These are phyloP conservation scores for Tolypocladium inflatum DNA, from an alignment of 2,329 filamentous ascomycete species.

Conservation along the genomic window DNA sequence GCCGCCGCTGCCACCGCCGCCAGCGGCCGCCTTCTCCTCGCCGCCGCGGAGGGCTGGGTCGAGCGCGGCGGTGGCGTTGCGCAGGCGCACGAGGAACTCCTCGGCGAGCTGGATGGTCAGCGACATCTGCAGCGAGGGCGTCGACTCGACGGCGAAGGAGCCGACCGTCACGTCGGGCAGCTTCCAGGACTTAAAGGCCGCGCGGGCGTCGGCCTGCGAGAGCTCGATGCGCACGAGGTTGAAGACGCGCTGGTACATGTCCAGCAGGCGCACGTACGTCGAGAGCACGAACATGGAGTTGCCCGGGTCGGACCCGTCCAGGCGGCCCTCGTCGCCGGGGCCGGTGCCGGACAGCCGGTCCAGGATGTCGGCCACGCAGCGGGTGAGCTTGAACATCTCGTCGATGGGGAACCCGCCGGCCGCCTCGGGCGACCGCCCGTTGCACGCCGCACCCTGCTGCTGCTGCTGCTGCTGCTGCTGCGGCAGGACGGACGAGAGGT, in stretches of 20 bases:
- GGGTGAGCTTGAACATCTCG: conserved; percentile 30
- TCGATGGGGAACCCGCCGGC: conserved; percentile 27
- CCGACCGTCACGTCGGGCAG: conserved; percentile 31
- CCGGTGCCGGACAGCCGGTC: conserved; percentile 12
- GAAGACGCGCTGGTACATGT: conserved; percentile 31
- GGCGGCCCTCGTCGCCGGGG: conserved; percentile 4
- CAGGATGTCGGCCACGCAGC: conserved; percentile 24
- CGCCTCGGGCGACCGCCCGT: conserved; percentile 13
- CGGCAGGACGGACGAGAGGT: conserved; percentile 24
- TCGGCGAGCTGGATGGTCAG: conserved; percentile 32
- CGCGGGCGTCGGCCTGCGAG: conserved; percentile 13
- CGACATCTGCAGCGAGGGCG: conserved; percentile 30
- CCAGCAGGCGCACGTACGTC: conserved; percentile 27
- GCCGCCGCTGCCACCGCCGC: neutral
- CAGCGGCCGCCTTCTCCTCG: neutral
- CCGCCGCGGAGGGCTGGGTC: conserved; percentile 12
- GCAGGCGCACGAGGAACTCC: conserved; percentile 27
- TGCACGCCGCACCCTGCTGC: conserved; percentile 12
- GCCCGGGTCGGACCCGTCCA: conserved; percentile 22
- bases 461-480: conserved; percentile 13
- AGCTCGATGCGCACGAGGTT: conserved; percentile 24
- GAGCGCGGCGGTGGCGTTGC: conserved; percentile 19
- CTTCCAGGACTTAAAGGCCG: conserved; percentile 25
- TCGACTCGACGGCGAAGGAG: conserved; percentile 28
- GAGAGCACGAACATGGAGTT: conserved; percentile 29